phyloP scores from a whole-genome alignment of 2,329 filamentous ascomycete species.

The Hypoxylon sp. region DNA sequence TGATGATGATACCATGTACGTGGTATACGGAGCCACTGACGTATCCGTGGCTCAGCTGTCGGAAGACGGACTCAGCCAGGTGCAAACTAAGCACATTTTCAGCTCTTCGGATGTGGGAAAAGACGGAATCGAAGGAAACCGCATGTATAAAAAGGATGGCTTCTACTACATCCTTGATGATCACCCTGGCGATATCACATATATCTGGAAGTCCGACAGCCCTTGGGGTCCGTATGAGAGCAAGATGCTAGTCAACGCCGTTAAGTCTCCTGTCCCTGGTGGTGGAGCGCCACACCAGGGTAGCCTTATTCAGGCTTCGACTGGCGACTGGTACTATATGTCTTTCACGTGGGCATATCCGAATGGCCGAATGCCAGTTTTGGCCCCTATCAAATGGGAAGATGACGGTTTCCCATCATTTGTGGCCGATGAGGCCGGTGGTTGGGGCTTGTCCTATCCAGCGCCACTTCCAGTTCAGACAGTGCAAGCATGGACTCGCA shows the following conservation, averaged over 20 bases:
- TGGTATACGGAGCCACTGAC: conserved; percentile 66
- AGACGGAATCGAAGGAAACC: conserved; percentile 54
- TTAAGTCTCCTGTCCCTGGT: conserved; percentile 61
- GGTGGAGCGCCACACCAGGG: conserved; percentile 69
- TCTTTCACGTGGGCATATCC: conserved; percentile 71
- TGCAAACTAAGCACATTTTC: conserved; percentile 63
- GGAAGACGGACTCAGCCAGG: conserved; percentile 62
- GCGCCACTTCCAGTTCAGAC: conserved; percentile 54
- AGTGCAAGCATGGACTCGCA: conserved; percentile 55
- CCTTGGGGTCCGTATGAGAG: conserved; percentile 68
- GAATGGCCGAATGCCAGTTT: conserved; percentile 69
- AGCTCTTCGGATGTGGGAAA: conserved; percentile 55
- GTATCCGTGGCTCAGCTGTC: conserved; percentile 68
- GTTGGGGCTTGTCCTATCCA: conserved; percentile 65
- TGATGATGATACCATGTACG: conserved; percentile 71
- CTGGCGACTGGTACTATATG: conserved; percentile 72
- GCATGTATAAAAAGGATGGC: conserved; percentile 71
- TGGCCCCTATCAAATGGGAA: conserved; percentile 69
- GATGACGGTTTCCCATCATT: conserved; percentile 67
- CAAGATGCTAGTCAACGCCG: conserved; percentile 60
- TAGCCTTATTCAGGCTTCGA: conserved; percentile 66
- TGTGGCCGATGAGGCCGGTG: conserved; percentile 57
- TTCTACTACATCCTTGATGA: conserved; percentile 70
- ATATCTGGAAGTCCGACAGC: conserved; percentile 64
- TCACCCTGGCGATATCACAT: conserved; percentile 62